These are phyloP conservation scores for Stephania japonica DNA, from an alignment of 164 flowering plant genomes.

Conservation along the genomic window DNA sequence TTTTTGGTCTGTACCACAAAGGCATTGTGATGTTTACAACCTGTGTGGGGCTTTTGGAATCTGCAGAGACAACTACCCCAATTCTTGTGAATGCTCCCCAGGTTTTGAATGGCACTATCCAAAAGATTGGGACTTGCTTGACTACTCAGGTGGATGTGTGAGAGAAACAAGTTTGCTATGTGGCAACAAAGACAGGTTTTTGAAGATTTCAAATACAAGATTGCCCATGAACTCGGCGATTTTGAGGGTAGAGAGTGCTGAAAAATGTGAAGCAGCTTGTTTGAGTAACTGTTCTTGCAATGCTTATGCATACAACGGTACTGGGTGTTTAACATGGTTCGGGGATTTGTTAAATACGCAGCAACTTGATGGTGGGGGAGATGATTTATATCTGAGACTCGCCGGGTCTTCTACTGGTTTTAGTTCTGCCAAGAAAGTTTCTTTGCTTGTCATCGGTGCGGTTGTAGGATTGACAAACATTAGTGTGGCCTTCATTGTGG, in stretches of 20 bases:
- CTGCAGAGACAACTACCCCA: conserved; percentile 12
- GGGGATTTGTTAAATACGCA: conserved; percentile 20
- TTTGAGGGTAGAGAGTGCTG: conserved; percentile 1
- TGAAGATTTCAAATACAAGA: background rate
- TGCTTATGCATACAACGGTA: conserved; percentile 22
- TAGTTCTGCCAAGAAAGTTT: background rate
- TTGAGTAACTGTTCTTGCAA: conserved; percentile 30
- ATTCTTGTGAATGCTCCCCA: conserved; percentile 19
- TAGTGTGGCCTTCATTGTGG: conserved; percentile 13
- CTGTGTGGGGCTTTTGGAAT: conserved; percentile 24
- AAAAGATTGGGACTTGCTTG: conserved; percentile 17
- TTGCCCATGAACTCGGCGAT: conserved; percentile 8
- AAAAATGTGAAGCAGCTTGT: conserved; percentile 26
- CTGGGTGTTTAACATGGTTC: conserved; percentile 26
- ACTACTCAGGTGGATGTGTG: conserved; percentile 24
- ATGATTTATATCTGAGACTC: conserved; percentile 16
- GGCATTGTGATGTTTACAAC: conserved; percentile 21
- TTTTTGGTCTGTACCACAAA: conserved; percentile 23
- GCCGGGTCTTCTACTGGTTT: conserved; percentile 14
- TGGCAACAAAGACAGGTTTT: conserved; percentile 12
- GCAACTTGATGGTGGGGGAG: conserved; percentile 14
- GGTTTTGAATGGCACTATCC: conserved; percentile 16
- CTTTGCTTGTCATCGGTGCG: conserved; percentile 15
- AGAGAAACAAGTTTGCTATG: conserved; percentile 20
- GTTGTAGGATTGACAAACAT: conserved; percentile 8